Evolutionary conservation across 305 asterid species (phyloP).

Genomic region (Rubia balearica): DNA sequence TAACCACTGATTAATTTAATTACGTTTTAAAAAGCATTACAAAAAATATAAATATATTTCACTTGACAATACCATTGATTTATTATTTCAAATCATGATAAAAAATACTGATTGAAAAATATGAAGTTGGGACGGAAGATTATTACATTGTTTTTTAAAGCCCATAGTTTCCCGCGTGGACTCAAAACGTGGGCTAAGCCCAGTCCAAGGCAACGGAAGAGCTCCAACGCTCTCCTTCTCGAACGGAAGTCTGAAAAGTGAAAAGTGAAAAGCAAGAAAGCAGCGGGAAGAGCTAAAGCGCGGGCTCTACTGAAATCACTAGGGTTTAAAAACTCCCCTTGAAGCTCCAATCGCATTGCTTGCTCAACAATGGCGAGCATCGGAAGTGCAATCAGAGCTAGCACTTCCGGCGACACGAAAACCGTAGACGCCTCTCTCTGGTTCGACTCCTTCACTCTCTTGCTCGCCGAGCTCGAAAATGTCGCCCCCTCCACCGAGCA

Average conservation of each 20-base stretch:
- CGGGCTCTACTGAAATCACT: not conserved
- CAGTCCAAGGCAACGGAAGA: not conserved
- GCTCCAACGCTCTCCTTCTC: not conserved
- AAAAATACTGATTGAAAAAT: too few relatives aligned
- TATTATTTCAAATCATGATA: too few relatives aligned
- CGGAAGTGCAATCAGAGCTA: slow-evolving; percentile 23
- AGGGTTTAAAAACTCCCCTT: slow-evolving; percentile 13
- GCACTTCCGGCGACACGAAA: slow-evolving; percentile 25
- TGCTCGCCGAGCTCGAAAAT: slow-evolving; percentile 66
- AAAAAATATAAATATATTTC: too few relatives aligned
- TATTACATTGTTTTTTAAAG: not conserved
- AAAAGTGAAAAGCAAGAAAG: not conserved
- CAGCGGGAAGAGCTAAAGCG: slow-evolving; percentile 7
- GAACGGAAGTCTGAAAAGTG: not conserved
- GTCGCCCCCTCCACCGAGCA: slow-evolving; percentile 43
- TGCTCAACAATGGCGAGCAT: slow-evolving; percentile 17
- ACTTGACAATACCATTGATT: too few relatives aligned
- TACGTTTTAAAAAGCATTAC: too few relatives aligned
- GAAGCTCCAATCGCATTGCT: not conserved
- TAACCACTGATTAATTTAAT: too few relatives aligned
- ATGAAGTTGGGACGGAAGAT: too few relatives aligned
- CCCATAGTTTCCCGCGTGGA: not conserved
- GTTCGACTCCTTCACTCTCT: slow-evolving; percentile 76
- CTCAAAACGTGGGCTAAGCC: not conserved
- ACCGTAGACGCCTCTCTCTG: slow-evolving; percentile 69